phyloP scores from a whole-genome alignment of 2,329 filamentous ascomycete genomes.

The Myriangium duriaei region DNA sequence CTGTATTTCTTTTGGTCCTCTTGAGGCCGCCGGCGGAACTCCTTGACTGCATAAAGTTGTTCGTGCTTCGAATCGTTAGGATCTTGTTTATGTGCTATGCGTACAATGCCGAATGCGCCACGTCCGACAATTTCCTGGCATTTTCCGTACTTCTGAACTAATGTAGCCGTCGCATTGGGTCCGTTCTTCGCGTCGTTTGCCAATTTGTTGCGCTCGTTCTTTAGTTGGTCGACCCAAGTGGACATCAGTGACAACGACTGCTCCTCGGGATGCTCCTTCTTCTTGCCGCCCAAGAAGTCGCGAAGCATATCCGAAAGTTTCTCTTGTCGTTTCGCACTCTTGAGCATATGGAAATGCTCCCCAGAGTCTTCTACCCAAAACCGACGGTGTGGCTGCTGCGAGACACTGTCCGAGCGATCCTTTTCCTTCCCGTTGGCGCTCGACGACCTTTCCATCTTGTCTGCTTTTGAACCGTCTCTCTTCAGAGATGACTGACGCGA shows the following conservation, averaged over 20 bases:
- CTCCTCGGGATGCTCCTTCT: conserved; percentile 59
- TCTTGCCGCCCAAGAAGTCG: conserved; percentile 67
- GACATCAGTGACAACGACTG: conserved; percentile 86
- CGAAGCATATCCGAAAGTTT: conserved; percentile 89
- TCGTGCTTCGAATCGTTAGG: conserved; percentile 65
- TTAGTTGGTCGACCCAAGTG: conserved; percentile 88
- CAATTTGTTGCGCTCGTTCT: conserved; percentile 68
- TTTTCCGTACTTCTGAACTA: conserved; percentile 96
- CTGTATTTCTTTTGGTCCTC: conserved; percentile 97
- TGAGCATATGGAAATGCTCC: conserved; percentile 76
- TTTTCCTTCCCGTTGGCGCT: conserved; percentile 22
- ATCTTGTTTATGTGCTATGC: conserved; percentile 91
- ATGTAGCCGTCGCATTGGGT: conserved; percentile 59
- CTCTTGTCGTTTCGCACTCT: conserved; percentile 82
- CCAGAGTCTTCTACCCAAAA: conserved; percentile 52
- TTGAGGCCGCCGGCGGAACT: conserved; percentile 86
- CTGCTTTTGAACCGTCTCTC: conserved; percentile 15
- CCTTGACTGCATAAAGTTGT: conserved; percentile 93
- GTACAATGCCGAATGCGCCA: conserved; percentile 91
- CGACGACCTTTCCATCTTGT: conserved; percentile 16
- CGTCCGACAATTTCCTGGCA: conserved; percentile 94
- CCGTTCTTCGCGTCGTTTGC: conserved; percentile 66
- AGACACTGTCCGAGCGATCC: conserved; percentile 8
- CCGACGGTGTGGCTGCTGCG: conserved; percentile 24
- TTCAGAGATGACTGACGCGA: conserved; percentile 20